A percentile compares a stretch with the other conserved stretches of the same genome.
These are phyloP conservation scores for Geosmithia morbida DNA, from an alignment of 2,329 filamentous ascomycete genomes.

Conservation along the genomic window DNA sequence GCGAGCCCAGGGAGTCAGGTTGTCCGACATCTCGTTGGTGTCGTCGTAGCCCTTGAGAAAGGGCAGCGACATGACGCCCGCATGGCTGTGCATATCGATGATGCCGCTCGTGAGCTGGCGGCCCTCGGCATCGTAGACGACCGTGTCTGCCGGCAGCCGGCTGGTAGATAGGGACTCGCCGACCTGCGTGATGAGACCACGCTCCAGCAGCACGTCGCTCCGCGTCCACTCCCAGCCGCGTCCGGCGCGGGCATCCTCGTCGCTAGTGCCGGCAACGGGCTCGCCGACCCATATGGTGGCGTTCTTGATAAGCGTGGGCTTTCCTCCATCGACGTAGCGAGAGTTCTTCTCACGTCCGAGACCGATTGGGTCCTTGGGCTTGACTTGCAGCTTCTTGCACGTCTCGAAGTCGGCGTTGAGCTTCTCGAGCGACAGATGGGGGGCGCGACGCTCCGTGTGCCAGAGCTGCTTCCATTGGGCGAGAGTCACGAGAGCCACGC, in stretches of 20 bases:
- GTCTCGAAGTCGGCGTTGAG: conserved; percentile 38
- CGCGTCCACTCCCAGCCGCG: conserved; percentile 45
- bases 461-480: conserved; percentile 31
- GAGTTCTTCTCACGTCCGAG: conserved; percentile 43
- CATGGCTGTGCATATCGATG: conserved; percentile 59
- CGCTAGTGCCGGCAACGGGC: conserved; percentile 31
- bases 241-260: conserved; percentile 39
- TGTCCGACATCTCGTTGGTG: conserved; percentile 46
- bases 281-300: conserved; percentile 55
- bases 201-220: conserved; percentile 45
- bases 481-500: conserved; percentile 34
- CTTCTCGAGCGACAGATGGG: conserved; percentile 12
- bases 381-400: conserved; percentile 39
- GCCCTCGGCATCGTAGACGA: conserved; percentile 43
- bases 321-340: conserved; percentile 42
- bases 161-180: conserved; percentile 21
- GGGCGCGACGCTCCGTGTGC: conserved; percentile 8
- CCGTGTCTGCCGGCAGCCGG: conserved; percentile 22
- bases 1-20: conserved; percentile 54
- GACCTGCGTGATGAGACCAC: conserved; percentile 46
- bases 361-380: conserved; percentile 40
- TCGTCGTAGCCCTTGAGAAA: conserved; percentile 38
- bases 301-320: conserved; percentile 49
- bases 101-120: conserved; percentile 51
- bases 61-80: conserved; percentile 45